These are phyloP conservation scores for Phellopilus nigrolimitatus DNA, from an alignment of 1,284 basidiomycete species.

Conservation along the genomic window DNA sequence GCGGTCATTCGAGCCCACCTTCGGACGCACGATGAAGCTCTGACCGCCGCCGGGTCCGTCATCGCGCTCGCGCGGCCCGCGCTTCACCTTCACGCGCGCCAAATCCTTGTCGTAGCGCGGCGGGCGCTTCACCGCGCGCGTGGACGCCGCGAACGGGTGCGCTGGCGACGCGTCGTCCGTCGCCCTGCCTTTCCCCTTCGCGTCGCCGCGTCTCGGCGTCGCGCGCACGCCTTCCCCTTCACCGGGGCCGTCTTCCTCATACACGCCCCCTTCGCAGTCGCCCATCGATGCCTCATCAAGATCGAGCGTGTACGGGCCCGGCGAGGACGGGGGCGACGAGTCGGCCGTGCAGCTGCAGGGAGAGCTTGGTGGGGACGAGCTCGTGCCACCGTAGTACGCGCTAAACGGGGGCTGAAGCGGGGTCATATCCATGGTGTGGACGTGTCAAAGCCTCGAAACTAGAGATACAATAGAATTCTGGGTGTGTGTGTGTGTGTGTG, in stretches of 20 bases:
- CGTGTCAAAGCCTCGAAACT: not conserved
- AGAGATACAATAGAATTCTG: too few species aligned
- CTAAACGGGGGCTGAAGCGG: constrained; percentile 5
- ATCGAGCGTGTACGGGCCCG: constrained; percentile 1
- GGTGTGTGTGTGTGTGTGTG: too few species aligned
- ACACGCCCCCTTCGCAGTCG: not conserved
- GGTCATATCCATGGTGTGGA: not conserved
- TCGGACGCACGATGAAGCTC: not conserved
- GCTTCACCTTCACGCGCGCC: constrained; percentile 12
- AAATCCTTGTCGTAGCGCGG: constrained; percentile 22
- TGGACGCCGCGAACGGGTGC: constrained; percentile 25
- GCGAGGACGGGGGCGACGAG: constrained; percentile 19
- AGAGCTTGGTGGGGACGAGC: constrained; percentile 16
- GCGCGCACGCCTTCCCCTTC: not conserved
- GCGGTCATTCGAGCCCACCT: not conserved
- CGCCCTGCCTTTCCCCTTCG: constrained; percentile 1
- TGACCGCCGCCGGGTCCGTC: not conserved
- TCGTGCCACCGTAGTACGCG: not conserved
- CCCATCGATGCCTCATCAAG: not conserved
- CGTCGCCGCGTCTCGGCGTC: not conserved
- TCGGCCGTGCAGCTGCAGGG: constrained; percentile 15
- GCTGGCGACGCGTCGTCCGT: constrained; percentile 15
- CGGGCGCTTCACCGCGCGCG: constrained; percentile 21
- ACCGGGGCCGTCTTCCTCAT: not conserved
- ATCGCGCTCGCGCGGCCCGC: not conserved